Percentiles rank a stretch among this genome's conserved stretches.
Conservation (phyloP, 1,284 basidiomycete species). For the Tylopilus sp. region DNA sequence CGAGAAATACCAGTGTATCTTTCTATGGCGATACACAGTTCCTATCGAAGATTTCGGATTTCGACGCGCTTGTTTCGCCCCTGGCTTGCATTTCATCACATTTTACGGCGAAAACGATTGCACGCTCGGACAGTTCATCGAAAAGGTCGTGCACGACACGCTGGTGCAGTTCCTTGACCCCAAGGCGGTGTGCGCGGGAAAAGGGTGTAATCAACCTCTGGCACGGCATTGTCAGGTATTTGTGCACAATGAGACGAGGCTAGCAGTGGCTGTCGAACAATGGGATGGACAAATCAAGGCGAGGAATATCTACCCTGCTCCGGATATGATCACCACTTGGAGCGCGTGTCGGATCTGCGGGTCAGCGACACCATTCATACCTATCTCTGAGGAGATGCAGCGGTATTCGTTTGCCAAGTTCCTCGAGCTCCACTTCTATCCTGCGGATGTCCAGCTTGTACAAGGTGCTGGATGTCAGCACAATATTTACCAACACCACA, state of each 20-base stretch:
- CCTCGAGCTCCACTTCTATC: constrained; percentile 89
- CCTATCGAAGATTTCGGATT: constrained; percentile 64
- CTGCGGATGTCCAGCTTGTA: constrained; percentile 77
- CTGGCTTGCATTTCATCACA: constrained; percentile 67
- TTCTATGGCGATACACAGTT: constrained; percentile 69
- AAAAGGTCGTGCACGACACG: constrained; percentile 71
- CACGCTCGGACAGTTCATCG: constrained; percentile 91
- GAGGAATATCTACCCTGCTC: constrained; percentile 49
- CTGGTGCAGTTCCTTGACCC: constrained; percentile 66
- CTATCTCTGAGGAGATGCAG: constrained; percentile 90
- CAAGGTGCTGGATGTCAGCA: constrained; percentile 86
- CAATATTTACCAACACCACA: constrained; percentile 92
- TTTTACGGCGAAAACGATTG: constrained; percentile 94
- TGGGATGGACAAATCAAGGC: constrained; percentile 76
- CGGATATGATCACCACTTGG: constrained; percentile 87
- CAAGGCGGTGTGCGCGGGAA: constrained; percentile 75
- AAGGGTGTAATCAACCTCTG: constrained; percentile 78
- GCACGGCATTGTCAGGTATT: constrained; percentile 86
- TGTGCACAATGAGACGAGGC: constrained; percentile 82
- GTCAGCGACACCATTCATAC: constrained; percentile 81
- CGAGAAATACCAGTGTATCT: constrained; percentile 91
- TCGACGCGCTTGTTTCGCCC: constrained; percentile 68
- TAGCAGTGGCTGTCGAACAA: constrained; percentile 84
- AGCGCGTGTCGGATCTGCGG: constrained; percentile 84
- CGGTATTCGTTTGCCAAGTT: constrained; percentile 93